A percentile compares a stretch with the other conserved stretches of the same genome.
Conservation (phyloP, 208 protist species). For the Paratrypanosoma confusum region DNA sequence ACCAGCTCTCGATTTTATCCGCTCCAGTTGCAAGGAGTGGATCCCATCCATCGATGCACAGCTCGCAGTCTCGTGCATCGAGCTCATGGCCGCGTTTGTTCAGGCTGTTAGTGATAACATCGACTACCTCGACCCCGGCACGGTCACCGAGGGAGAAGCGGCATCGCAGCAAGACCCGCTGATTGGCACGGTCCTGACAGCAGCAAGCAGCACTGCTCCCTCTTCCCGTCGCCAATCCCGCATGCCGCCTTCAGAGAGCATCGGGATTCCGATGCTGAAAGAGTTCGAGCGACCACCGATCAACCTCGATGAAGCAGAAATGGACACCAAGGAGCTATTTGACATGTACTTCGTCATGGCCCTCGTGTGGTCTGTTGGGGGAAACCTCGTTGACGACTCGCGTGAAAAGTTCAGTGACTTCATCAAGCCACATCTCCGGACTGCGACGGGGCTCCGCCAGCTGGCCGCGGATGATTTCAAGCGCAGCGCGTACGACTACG, state of each 20-base stretch:
- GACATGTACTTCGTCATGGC: slow-evolving; percentile 93
- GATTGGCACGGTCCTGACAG: neutral
- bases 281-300: slow-evolving; percentile 65
- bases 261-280: slow-evolving; percentile 13
- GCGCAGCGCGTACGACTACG: slow-evolving; percentile 88
- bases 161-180: neutral
- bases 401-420: slow-evolving; percentile 85
- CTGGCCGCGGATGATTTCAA: slow-evolving; percentile 24
- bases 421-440: slow-evolving; percentile 62
- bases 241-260: neutral
- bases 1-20: slow-evolving; percentile 78
- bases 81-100: slow-evolving; percentile 80
- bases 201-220: too few relatives aligned
- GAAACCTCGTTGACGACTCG: slow-evolving; percentile 81
- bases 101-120: slow-evolving; percentile 28
- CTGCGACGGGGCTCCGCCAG: slow-evolving; percentile 38
- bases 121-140: neutral
- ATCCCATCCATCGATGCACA: slow-evolving; percentile 83
- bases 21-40: slow-evolving; percentile 81
- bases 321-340: slow-evolving; percentile 62
- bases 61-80: slow-evolving; percentile 83
- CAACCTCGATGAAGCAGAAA: slow-evolving; percentile 24
- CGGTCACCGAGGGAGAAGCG: slow-evolving; percentile 10
- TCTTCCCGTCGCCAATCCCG: too few relatives aligned
- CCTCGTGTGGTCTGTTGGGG: slow-evolving; percentile 95